phyloP scores from a whole-genome alignment of 1,139 yeast genomes.

The Debaryomycetaceae sp. region DNA sequence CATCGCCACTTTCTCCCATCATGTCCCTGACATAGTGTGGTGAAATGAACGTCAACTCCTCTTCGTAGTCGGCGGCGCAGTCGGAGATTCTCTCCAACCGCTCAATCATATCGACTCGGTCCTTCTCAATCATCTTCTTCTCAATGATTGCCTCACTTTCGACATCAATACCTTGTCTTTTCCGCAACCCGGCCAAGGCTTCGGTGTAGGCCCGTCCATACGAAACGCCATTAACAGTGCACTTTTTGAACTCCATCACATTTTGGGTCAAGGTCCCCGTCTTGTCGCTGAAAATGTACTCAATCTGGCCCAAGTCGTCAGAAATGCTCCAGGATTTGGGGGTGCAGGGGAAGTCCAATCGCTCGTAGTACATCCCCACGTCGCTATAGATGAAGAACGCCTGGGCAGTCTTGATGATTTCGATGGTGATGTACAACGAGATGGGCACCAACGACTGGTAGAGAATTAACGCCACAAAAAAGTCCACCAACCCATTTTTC shows the following conservation, averaged over 20 bases:
- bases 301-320: constrained; percentile 64
- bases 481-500: constrained; percentile 47
- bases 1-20: constrained; percentile 23
- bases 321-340: constrained; percentile 62
- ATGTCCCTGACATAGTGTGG: constrained; percentile 39
- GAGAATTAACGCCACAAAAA: constrained; percentile 50
- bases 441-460: constrained; percentile 59
- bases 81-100: constrained; percentile 17
- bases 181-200: constrained; percentile 55
- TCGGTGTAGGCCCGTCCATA: constrained; percentile 63
- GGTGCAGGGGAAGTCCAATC: constrained; percentile 53
- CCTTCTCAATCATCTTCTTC: constrained; percentile 33
- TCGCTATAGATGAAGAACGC: constrained; percentile 55
- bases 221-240: constrained; percentile 50
- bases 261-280: constrained; percentile 61
- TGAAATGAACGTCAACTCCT: constrained; percentile 47
- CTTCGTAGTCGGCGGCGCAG: constrained; percentile 22
- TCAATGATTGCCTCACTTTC: constrained; percentile 41
- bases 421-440: constrained; percentile 56
- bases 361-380: constrained; percentile 46
- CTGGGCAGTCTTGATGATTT: constrained; percentile 55
- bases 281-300: constrained; percentile 57
- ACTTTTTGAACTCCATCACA: constrained; percentile 57
- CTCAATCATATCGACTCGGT: constrained; percentile 34
- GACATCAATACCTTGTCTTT: constrained; percentile 52